phyloP scores from a whole-genome alignment of 2,329 filamentous ascomycete genomes.

The Penicillium glabrum region DNA sequence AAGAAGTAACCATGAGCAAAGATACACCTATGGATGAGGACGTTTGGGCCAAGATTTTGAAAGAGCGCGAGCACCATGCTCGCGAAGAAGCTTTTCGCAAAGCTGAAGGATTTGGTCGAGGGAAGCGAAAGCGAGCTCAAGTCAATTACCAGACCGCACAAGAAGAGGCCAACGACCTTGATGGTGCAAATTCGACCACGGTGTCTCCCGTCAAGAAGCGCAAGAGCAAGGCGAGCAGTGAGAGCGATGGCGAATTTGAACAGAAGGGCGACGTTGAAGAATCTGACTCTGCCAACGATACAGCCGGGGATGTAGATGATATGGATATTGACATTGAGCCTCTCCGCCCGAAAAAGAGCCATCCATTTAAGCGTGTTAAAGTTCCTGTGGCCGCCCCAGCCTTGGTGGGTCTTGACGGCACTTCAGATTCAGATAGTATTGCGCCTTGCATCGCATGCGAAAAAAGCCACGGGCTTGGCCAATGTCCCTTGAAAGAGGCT shows the following conservation, averaged over 20 bases:
- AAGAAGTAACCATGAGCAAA: slow-evolving; percentile 56
- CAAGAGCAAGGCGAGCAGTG: slow-evolving; percentile 5
- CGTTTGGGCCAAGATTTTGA: slow-evolving; percentile 88
- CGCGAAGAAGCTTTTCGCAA: slow-evolving; percentile 68
- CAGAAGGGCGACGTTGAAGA: slow-evolving; percentile 29
- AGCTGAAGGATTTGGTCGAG: slow-evolving; percentile 77
- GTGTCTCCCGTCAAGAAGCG: slow-evolving; percentile 22
- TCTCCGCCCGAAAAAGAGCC: slow-evolving; percentile 24
- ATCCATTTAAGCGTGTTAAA: slow-evolving; percentile 40
- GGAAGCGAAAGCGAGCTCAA: slow-evolving; percentile 69
- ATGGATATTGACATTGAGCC: slow-evolving; percentile 8
- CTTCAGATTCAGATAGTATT: slow-evolving; percentile 1
- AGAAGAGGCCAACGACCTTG: slow-evolving; percentile 12
- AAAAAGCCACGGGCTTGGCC: slow-evolving; percentile 55
- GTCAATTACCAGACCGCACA: slow-evolving; percentile 29
- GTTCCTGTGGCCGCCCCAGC: slow-evolving; percentile 8
- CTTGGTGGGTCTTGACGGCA: slow-evolving; percentile 18
- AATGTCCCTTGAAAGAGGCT: slow-evolving; percentile 60
- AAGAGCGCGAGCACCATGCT: slow-evolving; percentile 76
- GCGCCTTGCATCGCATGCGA: slow-evolving; percentile 55
- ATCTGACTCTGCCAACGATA: slow-evolving; percentile 17
- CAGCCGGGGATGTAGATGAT: slow-evolving; percentile 20
- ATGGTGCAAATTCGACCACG: slow-evolving; percentile 10
- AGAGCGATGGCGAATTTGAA: slow-evolving; percentile 35
- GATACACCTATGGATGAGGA: slow-evolving; percentile 59